Base-by-base conservation (phyloP, 768 basidiomycete genomes). In the Kwoniella mangroviensis region DNA sequence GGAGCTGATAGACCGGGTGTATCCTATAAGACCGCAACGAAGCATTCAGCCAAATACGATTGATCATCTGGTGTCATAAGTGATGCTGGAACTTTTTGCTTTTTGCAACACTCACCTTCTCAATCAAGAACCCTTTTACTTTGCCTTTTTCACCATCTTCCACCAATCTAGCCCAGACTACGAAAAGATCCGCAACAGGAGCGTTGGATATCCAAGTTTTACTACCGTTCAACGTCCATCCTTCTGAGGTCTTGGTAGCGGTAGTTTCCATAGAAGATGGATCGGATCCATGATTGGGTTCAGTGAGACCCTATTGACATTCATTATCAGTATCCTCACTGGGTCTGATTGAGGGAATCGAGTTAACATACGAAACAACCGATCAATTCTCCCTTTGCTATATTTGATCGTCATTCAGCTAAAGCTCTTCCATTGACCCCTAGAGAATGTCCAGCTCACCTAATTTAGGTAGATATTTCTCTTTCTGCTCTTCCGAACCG, bases 141-240 rank as follows among this genome's bases (percentile, higher is more conserved):
- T 92, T 92, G 75, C 87, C 86, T 59, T 81, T 79, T 49, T 72
- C 66, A 3, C 79, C 79, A 42, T 76, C 69, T 42, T 75, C 73
- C 3, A 78, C 73, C 19, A 72, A 75, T 42, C 88, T 88, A 2
- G 96, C 96, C 96, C 96, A 98, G 22, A 98, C 85, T 34, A 98
- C 86, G 79, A 97, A 95, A 0, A 98, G 80, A 72, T 97, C 95
- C 90, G 94, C 93, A 64, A 92, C 89, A 10, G 94, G 94, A 0
- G 94, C 89, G 79, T 97, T 97, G 15, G 93, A 89, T 79, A 98
- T 98, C 96, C 96, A 98, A 0, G 94, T 98, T 86, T 98, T 98
- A 83, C 91, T 91, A 62, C 96, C 96, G 72, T 89, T 91, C 63
- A 98, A 79, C 26, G 92, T 84, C 83, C 90, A 98, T 4, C 93